Evolutionary conservation across 352 stramenopile genomes (phyloP), one percentile per base, ranked within the genome.

Genomic region (Globisporangium radiosum): DNA sequence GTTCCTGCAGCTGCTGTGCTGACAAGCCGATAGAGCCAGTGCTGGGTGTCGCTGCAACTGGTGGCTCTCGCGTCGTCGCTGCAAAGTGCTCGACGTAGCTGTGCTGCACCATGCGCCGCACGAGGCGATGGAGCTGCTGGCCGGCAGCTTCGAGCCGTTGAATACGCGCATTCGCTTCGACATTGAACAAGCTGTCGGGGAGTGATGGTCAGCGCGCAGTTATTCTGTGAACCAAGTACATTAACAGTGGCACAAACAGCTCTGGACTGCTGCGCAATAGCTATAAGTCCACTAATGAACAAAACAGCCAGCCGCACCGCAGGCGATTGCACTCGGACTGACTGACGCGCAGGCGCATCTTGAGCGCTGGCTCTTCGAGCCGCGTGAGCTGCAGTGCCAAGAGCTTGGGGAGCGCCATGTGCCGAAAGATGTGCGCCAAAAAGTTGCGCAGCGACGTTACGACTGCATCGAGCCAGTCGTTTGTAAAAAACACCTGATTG

Each of bases 381-480:
- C 76, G 68, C 43, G 73, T 76, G 19, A 91, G 70, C 45, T 93
- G 84, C 52, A 91, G 83, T 9, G 84, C 81, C 19, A 93, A 58
- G 25, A 93, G 71, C 64, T 89, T 93, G 0, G 84, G 84, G 19
- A 93, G 70, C 10, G 84, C 72, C 14, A 93, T 59, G 53, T 75
- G 88, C 7, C 75, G 70, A 38, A 93, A 93, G 14, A 93, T 76
- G n/a, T 88, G 64, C 60, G 76, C 77, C 50, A 93, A 37, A 43
- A 93, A 91, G 57, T 93, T 93, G 39, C 84, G 81, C 47, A 93
- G 81, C 17, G 81, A 88, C 48, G 78, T 78, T 39, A 89, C 68
- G 45, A 91, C 87, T 0, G 72, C 68, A 37, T 89, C 81, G 17
- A 90, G 63, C 84, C 84, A 93, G 25, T 85, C 64, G 36, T 81